Percentiles rank a stretch among this genome's conserved stretches.
phyloP scores from a whole-genome alignment of 768 basidiomycete species.

The Termitomyces sp. region DNA sequence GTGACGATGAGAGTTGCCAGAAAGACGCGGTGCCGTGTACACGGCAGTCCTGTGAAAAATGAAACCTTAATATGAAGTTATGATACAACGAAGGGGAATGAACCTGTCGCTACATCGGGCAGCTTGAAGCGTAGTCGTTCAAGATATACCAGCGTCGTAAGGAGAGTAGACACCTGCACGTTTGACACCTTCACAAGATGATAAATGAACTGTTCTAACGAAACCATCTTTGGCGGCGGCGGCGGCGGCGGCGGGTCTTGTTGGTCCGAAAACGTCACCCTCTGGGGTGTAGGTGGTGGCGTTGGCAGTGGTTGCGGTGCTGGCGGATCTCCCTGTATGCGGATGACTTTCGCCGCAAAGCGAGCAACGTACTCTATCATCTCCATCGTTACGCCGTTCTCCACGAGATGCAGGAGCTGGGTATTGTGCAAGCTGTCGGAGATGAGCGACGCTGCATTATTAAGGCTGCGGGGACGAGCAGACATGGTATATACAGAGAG shows the following conservation, averaged over 20 bases:
- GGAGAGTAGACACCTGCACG: conserved; percentile 86
- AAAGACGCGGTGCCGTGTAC: conserved; percentile 94
- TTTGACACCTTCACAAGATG: conserved; percentile 76
- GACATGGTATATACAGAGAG: conserved; percentile 23
- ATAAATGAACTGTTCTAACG: conserved; percentile 80
- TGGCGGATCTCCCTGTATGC: conserved; percentile 49
- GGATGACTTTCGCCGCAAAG: conserved; percentile 71
- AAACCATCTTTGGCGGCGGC: conserved; percentile 34
- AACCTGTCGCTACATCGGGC: conserved; percentile 81
- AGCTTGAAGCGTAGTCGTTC: conserved; percentile 79
- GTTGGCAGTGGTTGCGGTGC: conserved; percentile 42
- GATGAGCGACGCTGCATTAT: conserved; percentile 78
- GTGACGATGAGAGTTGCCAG: conserved; percentile 93
- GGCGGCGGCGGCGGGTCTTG: conserved; percentile 20
- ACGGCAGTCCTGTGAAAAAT: conserved; percentile 61
- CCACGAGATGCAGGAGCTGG: conserved; percentile 73
- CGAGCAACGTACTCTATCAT: conserved; percentile 86
- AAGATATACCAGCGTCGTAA: conserved; percentile 88
- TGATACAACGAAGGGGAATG: conserved; percentile 18
- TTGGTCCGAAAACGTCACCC: conserved; percentile 31
- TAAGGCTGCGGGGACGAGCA: conserved; percentile 22
- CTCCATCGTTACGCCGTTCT: conserved; percentile 69
- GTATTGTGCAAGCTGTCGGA: conserved; percentile 74
- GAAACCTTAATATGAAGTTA: not conserved
- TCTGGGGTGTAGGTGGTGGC: conserved; percentile 63